Percentiles rank a stretch among this genome's conserved stretches.
These are phyloP conservation scores for Zalaria obscura DNA, from an alignment of 2,329 filamentous ascomycete genomes.

Conservation along the genomic window DNA sequence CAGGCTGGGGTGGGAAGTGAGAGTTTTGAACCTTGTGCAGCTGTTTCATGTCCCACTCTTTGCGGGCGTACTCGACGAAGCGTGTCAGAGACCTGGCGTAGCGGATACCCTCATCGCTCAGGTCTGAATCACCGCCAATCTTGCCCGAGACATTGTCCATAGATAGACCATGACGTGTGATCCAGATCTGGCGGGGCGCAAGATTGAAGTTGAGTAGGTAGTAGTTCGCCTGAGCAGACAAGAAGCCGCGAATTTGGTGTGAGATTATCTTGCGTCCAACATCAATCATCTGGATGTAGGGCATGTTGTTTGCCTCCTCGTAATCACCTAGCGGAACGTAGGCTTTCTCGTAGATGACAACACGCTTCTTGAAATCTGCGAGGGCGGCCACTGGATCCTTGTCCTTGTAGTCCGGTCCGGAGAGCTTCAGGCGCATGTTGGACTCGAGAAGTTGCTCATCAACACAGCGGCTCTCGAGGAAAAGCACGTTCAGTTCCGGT, in stretches of 20 bases:
- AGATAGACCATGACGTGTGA: slow-evolving; percentile 88
- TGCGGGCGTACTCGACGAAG: slow-evolving; percentile 71
- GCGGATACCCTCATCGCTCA: slow-evolving; percentile 65
- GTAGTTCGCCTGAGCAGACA: slow-evolving; percentile 82
- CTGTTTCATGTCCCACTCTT: slow-evolving; percentile 72
- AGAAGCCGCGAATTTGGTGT: slow-evolving; percentile 79
- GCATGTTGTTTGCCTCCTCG: slow-evolving; percentile 80
- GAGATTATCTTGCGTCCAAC: slow-evolving; percentile 89
- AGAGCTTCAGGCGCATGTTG: slow-evolving; percentile 94
- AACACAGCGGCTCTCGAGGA: slow-evolving; percentile 87
- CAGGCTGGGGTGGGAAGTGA: slow-evolving; percentile 77
- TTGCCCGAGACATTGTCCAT: slow-evolving; percentile 74
- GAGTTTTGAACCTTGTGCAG: slow-evolving; percentile 61
- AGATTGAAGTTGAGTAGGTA: slow-evolving; percentile 96
- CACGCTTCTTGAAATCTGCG: slow-evolving; percentile 82
- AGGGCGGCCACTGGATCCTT: slow-evolving; percentile 79
- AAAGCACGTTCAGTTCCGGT: slow-evolving; percentile 74
- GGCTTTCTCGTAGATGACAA: slow-evolving; percentile 84
- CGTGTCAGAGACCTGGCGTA: slow-evolving; percentile 69
- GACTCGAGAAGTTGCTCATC: slow-evolving; percentile 76
- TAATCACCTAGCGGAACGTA: slow-evolving; percentile 84
- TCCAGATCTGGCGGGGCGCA: slow-evolving; percentile 92
- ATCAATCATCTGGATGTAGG: slow-evolving; percentile 96
- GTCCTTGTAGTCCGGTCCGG: slow-evolving; percentile 87
- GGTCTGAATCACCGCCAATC: slow-evolving; percentile 77